Evolutionary conservation across 768 basidiomycete genomes (phyloP).

Genomic region (Collybia sordida): DNA sequence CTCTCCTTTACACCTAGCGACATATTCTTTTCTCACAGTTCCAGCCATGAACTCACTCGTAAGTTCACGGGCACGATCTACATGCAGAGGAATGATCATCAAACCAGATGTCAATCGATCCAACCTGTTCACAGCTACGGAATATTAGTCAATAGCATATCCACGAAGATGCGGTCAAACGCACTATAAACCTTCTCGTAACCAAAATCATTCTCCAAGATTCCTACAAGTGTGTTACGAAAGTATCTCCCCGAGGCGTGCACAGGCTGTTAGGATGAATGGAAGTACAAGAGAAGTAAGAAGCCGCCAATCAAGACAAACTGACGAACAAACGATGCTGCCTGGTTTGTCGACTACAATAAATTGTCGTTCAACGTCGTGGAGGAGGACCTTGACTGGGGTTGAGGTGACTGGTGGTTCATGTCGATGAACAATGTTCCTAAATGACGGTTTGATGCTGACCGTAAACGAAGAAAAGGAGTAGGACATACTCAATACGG

Average conservation of each 20-base stretch:
- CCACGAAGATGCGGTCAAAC: constrained; percentile 31
- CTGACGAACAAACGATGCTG: constrained; percentile 73
- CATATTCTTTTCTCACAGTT: constrained; percentile 86
- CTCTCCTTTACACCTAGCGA: constrained; percentile 81
- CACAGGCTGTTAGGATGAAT: constrained; percentile 59
- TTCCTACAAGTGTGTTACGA: constrained; percentile 84
- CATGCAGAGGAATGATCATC: constrained; percentile 86
- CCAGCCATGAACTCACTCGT: constrained; percentile 82
- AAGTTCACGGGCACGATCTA: constrained; percentile 64
- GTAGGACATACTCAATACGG: constrained; percentile 50
- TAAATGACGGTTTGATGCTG: constrained; percentile 23
- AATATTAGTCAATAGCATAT: constrained; percentile 7
- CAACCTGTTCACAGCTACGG: constrained; percentile 88
- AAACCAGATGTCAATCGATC: constrained; percentile 94
- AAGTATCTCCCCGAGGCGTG: constrained; percentile 92
- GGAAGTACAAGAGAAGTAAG: background rate
- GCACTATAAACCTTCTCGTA: constrained; percentile 80
- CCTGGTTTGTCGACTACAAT: constrained; percentile 97
- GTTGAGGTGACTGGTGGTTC: constrained; percentile 92
- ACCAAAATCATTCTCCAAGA: constrained; percentile 82
- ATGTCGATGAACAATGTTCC: constrained; percentile 94
- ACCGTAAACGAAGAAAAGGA: constrained; percentile 11
- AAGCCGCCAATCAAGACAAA: constrained; percentile 7
- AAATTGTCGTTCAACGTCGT: constrained; percentile 78
- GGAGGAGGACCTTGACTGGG: constrained; percentile 76